These are phyloP conservation scores for Saturnispora sekii DNA, from an alignment of 805 yeast genomes.

Conservation along the genomic window DNA sequence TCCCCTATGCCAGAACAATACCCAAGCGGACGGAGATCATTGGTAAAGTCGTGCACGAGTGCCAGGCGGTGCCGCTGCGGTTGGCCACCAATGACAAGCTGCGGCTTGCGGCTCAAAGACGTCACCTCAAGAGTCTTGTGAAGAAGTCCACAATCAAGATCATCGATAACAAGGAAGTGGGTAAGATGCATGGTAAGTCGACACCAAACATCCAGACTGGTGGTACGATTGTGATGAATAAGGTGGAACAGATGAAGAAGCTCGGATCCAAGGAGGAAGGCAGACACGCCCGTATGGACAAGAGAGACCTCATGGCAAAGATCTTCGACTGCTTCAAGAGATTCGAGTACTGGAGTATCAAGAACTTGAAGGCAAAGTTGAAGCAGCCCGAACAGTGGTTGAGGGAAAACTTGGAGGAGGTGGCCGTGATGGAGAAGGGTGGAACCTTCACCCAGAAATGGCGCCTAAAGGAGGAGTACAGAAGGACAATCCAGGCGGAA, in stretches of 20 bases:
- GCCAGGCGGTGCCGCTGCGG: conserved; percentile 75
- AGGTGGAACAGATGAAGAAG: conserved; percentile 42
- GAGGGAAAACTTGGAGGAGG: conserved; percentile 81
- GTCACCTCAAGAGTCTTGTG: conserved; percentile 22
- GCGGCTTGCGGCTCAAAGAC: conserved; percentile 43
- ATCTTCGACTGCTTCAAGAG: conserved; percentile 87
- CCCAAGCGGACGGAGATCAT: conserved; percentile 79
- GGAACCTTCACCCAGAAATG: conserved; percentile 95
- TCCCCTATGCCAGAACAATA: conserved; percentile 81
- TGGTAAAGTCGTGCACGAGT: conserved; percentile 89
- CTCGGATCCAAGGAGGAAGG: conserved; percentile 56
- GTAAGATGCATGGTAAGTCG: conserved; percentile 78
- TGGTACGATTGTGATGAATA: conserved; percentile 59
- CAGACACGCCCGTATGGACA: conserved; percentile 89
- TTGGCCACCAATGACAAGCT: conserved; percentile 54
- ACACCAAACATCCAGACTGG: conserved; percentile 72
- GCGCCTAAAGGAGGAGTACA: conserved; percentile 83
- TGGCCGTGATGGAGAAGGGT: conserved; percentile 81
- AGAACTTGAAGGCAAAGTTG: conserved; percentile 87
- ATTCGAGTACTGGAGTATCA: conserved; percentile 93
- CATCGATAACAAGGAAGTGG: conserved; percentile 61
- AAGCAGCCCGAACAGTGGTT: conserved; percentile 91
- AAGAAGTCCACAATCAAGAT: conserved; percentile 44
- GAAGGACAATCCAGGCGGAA: conserved; percentile 67
- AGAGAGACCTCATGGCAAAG: conserved; percentile 80